Evolutionary conservation across 2,329 filamentous ascomycete species (phyloP).

Genomic region (Xylaria sp.): DNA sequence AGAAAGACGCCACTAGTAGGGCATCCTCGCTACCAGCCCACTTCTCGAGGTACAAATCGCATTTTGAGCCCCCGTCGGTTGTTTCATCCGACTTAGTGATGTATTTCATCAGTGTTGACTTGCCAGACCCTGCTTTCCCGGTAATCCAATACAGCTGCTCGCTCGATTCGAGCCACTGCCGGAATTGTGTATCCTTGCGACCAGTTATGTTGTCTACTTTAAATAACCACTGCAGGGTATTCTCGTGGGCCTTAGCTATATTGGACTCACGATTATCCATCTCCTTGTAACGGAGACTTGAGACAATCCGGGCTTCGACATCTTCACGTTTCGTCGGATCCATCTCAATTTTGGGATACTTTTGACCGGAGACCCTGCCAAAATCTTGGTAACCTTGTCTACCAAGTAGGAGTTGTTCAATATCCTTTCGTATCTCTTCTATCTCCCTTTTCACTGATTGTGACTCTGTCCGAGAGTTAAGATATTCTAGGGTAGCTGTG

Average conservation of each 20-base stretch:
- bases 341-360: not conserved
- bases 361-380: not conserved
- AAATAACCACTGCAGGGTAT: constrained; percentile 4
- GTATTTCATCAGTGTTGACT: not conserved
- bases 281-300: constrained; percentile 2
- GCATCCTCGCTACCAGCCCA: not conserved
- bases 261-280: constrained; percentile 1
- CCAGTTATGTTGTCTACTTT: not conserved
- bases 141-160: not conserved
- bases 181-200: not conserved
- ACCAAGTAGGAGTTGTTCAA: not conserved
- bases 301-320: not conserved
- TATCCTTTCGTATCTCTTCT: not conserved
- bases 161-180: constrained; percentile 7
- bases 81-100: not conserved
- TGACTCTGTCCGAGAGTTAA: not conserved
- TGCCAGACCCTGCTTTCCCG: not conserved
- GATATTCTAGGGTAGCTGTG: not conserved
- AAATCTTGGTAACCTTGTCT: not conserved
- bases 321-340: not conserved
- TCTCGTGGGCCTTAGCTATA: not conserved
- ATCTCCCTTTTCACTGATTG: not conserved
- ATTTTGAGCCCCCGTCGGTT: not conserved
- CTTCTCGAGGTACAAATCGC: not conserved
- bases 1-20: constrained; percentile 1